phyloP scores from a whole-genome alignment of 345 rosid species.

The Corymbia maculata region DNA sequence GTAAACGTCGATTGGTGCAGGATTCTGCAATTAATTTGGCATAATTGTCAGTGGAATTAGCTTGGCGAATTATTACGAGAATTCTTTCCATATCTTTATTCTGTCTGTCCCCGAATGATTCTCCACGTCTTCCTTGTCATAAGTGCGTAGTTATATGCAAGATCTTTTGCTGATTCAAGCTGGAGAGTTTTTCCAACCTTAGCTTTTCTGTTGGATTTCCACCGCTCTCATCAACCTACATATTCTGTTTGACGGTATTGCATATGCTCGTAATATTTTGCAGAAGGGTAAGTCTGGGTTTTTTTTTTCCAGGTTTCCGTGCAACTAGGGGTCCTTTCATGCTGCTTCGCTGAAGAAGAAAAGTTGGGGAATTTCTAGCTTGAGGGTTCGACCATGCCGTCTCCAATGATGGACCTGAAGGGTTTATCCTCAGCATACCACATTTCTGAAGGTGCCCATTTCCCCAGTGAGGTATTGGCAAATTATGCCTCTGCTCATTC shows the following conservation, averaged over 20 bases:
- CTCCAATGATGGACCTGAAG: constrained; percentile 20
- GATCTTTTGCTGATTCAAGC: background rate
- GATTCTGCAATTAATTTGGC: background rate
- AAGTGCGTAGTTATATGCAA: background rate
- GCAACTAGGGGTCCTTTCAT: background rate
- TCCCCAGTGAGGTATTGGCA: constrained; percentile 24
- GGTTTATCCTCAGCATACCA: constrained; percentile 19
- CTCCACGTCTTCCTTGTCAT: background rate
- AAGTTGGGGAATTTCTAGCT: background rate
- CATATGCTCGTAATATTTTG: background rate
- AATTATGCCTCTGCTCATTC: background rate
- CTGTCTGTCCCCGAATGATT: background rate
- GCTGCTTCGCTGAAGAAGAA: background rate
- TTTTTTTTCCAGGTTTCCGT: background rate
- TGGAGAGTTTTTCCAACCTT: background rate
- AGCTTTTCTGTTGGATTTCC: background rate
- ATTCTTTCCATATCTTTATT: background rate
- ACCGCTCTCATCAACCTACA: background rate
- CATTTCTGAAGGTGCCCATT: constrained; percentile 15
- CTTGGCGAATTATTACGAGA: background rate
- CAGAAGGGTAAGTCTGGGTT: background rate
- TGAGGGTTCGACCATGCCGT: constrained; percentile 17
- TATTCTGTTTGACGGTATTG: background rate
- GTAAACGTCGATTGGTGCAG: background rate
- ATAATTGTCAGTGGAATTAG: background rate